Evolutionary conservation across 1,284 basidiomycete genomes (phyloP), one percentile per base, ranked within the genome.

Genomic region (Heterobasidion occidentale): DNA sequence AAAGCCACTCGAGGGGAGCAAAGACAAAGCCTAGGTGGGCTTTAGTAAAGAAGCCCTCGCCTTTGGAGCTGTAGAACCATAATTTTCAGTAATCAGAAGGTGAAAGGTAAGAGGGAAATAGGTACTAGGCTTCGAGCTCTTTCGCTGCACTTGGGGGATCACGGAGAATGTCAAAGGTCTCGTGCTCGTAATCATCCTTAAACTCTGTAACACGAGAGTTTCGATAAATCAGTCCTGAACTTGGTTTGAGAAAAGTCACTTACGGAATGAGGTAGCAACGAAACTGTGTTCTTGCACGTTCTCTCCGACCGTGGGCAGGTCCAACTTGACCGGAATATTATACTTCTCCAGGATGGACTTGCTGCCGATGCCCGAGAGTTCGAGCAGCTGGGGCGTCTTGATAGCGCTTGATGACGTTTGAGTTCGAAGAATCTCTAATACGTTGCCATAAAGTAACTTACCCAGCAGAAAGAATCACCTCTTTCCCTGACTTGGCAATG

Each of bases 1-100:
- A 64, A 38, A 70, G 53, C 35, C 58, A 57, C 3, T 58, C 42
- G 1, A 70, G 61, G 6, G 63, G 63, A 2, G 61, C 60, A 58
- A 67, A 71, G 1, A 62, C 56, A 42, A 70, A 65, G 7, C 63
- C 63, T 9, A 64, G 59, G 55, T 68, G 58, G 8, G 68, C 68
- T 3, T 60, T 61, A 7, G 65, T 69, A 59, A 63, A 67, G 9
- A 68, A 45, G 14, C 71, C 71, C 38, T 63, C 36, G 14, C 66
- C 65, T 17, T 60, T 42, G 3, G 61, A 52, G 45, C 69, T 71
- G 56, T 20, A 17, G 15, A 42, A 42, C n/a, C 7, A 42, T n/a
- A 7, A 42, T 27, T 5, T 6, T 27, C 27, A 27, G 27, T 27
- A 27, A 27, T 27, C 27, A 27, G 27, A 27, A 5, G 4, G 27